Percentiles rank a stretch among this genome's conserved stretches.
These are phyloP conservation scores for Glaciozyma antarctica DNA, from an alignment of 768 basidiomycete genomes.

Conservation along the genomic window DNA sequence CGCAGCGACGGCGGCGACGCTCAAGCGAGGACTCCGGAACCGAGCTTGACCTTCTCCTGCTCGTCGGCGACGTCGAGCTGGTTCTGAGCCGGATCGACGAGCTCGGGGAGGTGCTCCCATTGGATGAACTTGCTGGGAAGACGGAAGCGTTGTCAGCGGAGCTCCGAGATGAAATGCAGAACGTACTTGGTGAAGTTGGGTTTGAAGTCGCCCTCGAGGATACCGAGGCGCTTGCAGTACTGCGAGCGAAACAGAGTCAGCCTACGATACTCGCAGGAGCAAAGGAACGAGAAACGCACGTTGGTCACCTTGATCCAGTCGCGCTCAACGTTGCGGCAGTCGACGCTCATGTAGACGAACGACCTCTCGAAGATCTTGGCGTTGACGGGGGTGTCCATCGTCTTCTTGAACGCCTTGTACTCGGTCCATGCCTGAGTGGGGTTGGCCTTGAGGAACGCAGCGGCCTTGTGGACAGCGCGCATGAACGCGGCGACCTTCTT, in stretches of 20 bases:
- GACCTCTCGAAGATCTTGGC: conserved; percentile 33
- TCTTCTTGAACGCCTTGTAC: conserved; percentile 18
- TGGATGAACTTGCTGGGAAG: conserved; percentile 14
- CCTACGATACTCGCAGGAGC: background rate
- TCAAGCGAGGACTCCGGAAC: background rate
- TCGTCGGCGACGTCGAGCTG: conserved; percentile 14
- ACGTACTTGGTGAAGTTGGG: conserved; percentile 35
- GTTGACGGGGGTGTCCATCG: conserved; percentile 28
- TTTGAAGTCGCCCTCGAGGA: conserved; percentile 23
- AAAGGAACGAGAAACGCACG: background rate
- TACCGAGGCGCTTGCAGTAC: conserved; percentile 31
- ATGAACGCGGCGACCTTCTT: conserved; percentile 33
- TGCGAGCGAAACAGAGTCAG: conserved; percentile 3
- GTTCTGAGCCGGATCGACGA: conserved; percentile 18
- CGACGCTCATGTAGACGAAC: conserved; percentile 26
- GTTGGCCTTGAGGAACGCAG: conserved; percentile 27
- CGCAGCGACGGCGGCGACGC: too few relatives aligned
- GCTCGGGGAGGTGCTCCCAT: conserved; percentile 16
- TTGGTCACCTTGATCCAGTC: conserved; percentile 33
- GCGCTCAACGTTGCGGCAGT: conserved; percentile 13
- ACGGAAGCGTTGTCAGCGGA: too few relatives aligned
- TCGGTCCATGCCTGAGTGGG: conserved; percentile 29
- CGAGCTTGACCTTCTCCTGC: conserved; percentile 3
- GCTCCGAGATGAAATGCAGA: background rate
- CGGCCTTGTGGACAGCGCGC: conserved; percentile 32